phyloP scores from a whole-genome alignment of 345 rosid genomes.

The Acer saccharum region DNA sequence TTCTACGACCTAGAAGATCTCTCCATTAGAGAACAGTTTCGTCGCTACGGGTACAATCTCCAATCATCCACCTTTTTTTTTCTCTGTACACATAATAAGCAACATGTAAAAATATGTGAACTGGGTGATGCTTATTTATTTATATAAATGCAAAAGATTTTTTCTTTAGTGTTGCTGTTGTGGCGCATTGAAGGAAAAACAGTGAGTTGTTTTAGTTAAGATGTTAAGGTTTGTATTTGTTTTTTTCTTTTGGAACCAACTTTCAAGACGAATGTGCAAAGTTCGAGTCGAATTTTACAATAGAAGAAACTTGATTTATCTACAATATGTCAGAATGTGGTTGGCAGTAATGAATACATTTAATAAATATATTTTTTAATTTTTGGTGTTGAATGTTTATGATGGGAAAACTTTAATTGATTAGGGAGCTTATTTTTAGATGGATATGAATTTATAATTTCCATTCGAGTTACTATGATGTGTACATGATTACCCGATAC shows the following conservation, averaged over 20 bases:
- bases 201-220: too few species aligned
- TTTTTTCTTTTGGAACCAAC: neutral
- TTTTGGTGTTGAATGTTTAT: neutral
- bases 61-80: neutral
- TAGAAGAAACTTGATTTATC: neutral
- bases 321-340: neutral
- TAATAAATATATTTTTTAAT: neutral
- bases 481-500: neutral
- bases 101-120: neutral
- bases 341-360: too few species aligned
- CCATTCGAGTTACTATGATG: neutral
- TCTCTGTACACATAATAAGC: neutral
- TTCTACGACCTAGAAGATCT: constrained; percentile 73
- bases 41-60: constrained; percentile 78
- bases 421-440: neutral
- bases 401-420: neutral
- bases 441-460: neutral
- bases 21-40: constrained; percentile 66
- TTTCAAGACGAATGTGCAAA: neutral
- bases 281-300: neutral
- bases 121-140: neutral
- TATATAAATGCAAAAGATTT: too few species aligned
- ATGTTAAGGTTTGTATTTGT: too few species aligned
- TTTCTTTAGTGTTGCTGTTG: neutral
- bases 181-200: too few species aligned